Conservation (phyloP, 2,329 filamentous ascomycete genomes). For the Elsinoe fawcettii region DNA sequence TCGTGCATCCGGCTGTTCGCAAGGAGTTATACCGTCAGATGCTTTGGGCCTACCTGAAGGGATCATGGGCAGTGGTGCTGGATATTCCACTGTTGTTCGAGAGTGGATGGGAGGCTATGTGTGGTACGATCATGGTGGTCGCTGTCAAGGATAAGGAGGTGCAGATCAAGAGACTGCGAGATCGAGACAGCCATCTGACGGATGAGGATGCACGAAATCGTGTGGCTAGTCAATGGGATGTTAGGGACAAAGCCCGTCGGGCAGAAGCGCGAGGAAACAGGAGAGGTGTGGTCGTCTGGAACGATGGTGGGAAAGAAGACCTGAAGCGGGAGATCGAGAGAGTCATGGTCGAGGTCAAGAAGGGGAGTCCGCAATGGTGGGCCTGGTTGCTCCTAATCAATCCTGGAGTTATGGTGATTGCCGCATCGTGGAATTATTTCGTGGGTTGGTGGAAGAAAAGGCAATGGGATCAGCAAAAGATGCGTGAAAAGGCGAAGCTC, state of each 20-base stretch:
- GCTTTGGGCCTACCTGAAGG: slow-evolving; percentile 62
- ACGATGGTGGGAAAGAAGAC: slow-evolving; percentile 68
- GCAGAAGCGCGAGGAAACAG: slow-evolving; percentile 56
- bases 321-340: slow-evolving; percentile 58
- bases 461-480: slow-evolving; percentile 56
- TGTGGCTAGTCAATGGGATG: slow-evolving; percentile 78
- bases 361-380: slow-evolving; percentile 73
- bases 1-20: slow-evolving; percentile 87
- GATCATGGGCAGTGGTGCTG: slow-evolving; percentile 81
- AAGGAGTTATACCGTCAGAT: slow-evolving; percentile 71
- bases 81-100: slow-evolving; percentile 93
- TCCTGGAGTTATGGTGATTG: slow-evolving; percentile 64
- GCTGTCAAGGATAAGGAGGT: slow-evolving; percentile 70
- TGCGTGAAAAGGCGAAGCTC: slow-evolving; percentile 52
- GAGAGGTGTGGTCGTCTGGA: slow-evolving; percentile 78
- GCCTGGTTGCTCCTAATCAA: slow-evolving; percentile 58
- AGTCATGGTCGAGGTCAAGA: slow-evolving; percentile 57
- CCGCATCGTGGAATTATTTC: slow-evolving; percentile 64
- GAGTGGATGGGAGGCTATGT: slow-evolving; percentile 74
- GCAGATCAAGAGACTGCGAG: slow-evolving; percentile 72
- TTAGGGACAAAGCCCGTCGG: slow-evolving; percentile 71
- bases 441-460: slow-evolving; percentile 63
- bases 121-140: slow-evolving; percentile 79
- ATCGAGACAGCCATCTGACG: slow-evolving; percentile 67
- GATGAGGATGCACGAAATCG: slow-evolving; percentile 82